Base-by-base conservation (phyloP, 371 early-diverging fungal genomes). In the Thermomucor indicae-seudaticae region DNA sequence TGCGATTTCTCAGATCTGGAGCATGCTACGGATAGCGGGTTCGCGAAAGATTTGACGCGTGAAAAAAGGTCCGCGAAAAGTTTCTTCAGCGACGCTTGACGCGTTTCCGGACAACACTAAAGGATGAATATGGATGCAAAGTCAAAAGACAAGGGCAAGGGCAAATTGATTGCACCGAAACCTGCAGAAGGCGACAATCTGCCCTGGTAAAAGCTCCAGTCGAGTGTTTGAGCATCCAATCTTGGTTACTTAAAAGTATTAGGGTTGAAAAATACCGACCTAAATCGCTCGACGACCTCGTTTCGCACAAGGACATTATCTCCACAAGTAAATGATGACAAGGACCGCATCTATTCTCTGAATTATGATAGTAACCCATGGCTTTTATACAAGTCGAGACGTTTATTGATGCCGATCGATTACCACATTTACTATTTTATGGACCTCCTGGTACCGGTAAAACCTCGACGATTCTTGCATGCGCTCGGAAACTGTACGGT, bases 371-470 rank as follows among this genome's bases (percentile, higher is more conserved):
- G 16, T 37, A 19, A 37, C 37, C 11, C 0, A 32, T 3, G 10
- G 5, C 3, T 30, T 16, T 27, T 6, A 6, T 19, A 19, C 10
- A 53, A 85, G 93, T 97, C 40, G 80, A 89, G 51, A 69, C 83
- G 10, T 96, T 95, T 62, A 92, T 96, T 50, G 89, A 92, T 32
- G 82, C 88, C 43, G 84, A 88, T 57, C 77, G 86, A 48, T 73
- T 99, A n/a, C 99, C 99, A n/a, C 98, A 99, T 64, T 75, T 99
- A 57, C 76, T 99, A 37, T 91, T 99, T 56, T 97, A 98, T 71
- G 99, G 99, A 2, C 97, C 99, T 23, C 97, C 99, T 4, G 97
- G 97, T 47, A 96, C 95, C 8, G 99, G 99, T 11, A 98, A 99
- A 72, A 98, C 99, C 0, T 95, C 98, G 0, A 91, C 97, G 1